A percentile compares a stretch with the other conserved stretches of the same genome.
phyloP scores from a whole-genome alignment of 805 yeast species.

The Starmerella bombi region DNA sequence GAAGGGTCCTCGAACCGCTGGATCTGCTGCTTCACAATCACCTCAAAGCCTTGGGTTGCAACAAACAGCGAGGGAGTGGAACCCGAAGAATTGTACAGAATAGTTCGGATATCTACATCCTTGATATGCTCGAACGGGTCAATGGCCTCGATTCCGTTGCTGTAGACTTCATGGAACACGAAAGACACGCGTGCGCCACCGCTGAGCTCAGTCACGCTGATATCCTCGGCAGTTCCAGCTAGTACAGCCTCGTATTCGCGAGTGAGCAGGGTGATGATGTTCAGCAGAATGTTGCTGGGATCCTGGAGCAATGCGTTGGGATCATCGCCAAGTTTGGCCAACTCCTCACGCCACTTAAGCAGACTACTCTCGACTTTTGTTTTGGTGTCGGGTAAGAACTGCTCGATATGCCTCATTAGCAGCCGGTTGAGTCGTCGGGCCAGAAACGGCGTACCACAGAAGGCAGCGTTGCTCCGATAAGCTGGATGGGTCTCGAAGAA shows the following conservation, averaged over 20 bases:
- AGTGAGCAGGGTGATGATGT: conserved; percentile 82
- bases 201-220: conserved; percentile 76
- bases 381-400: conserved; percentile 84
- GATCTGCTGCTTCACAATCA: conserved; percentile 85
- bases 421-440: conserved; percentile 85
- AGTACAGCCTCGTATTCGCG: conserved; percentile 83
- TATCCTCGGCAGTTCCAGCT: conserved; percentile 85
- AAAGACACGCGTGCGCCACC: conserved; percentile 97
- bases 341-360: conserved; percentile 71
- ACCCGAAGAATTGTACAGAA: conserved; percentile 93
- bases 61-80: conserved; percentile 92
- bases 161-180: conserved; percentile 91
- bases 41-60: conserved; percentile 95
- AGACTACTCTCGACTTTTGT: conserved; percentile 74
- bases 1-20: conserved; percentile 90
- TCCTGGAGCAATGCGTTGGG: conserved; percentile 38
- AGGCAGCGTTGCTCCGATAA: conserved; percentile 83
- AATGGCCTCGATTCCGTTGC: conserved; percentile 78
- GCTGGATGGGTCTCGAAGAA: conserved; percentile 85
- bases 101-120: conserved; percentile 91
- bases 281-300: conserved; percentile 78
- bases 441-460: conserved; percentile 95
- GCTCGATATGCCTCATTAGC: conserved; percentile 76
- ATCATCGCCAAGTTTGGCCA: conserved; percentile 72
- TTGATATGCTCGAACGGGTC: conserved; percentile 96